Evolutionary conservation across 176 grass and related monocot species (phyloP), one percentile per base, ranked within the genome.

Genomic region (Avena atlantica): DNA sequence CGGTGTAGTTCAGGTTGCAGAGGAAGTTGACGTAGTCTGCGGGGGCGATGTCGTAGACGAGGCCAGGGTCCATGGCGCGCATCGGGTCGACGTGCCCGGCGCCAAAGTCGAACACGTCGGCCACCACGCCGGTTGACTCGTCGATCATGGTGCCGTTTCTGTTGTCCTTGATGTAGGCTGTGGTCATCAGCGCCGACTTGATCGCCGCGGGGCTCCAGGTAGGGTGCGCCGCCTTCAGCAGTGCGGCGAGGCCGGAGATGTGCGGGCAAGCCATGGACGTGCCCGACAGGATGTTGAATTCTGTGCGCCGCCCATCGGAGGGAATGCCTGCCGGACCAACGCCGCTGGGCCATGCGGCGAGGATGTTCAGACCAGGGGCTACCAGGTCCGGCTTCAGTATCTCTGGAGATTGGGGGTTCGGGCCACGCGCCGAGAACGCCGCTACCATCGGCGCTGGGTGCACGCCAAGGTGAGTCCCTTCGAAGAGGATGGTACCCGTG

Each of bases 211-310:
- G 93, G 85, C 88, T 91, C 96, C 96, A 98, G 0, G 77, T 66
- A 2, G 96, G 93, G 78, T 95, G 96, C n/a, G 96, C 96, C 0
- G 93, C 96, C 86, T 95, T 98, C n/a, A 98, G 96, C 80, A 98
- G 74, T 2, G 96, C 93, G 0, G 92, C 93, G 1, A 98, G 96
- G 21, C 96, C 96, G 6, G 96, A 98, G 24, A 98, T 83, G 84
- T 98, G 96, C 24, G 93, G 96, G 86, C 96, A 98, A 2, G 96
- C 96, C 96, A 98, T 98, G 59, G 96, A 95, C 4, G 96, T 98
- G 20, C 96, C 96, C 0, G 96, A 98, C 20, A 98, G 92, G 72
- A 98, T 98, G 84, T 98, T 98, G 87, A 98, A 98, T 25, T 95
- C 93, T 0, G 93, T 93, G 47, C 78, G 90, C 2, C 96, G 90